Conservation (phyloP, 2,329 filamentous ascomycete genomes). For the Myriosclerotinia scirpicola region DNA sequence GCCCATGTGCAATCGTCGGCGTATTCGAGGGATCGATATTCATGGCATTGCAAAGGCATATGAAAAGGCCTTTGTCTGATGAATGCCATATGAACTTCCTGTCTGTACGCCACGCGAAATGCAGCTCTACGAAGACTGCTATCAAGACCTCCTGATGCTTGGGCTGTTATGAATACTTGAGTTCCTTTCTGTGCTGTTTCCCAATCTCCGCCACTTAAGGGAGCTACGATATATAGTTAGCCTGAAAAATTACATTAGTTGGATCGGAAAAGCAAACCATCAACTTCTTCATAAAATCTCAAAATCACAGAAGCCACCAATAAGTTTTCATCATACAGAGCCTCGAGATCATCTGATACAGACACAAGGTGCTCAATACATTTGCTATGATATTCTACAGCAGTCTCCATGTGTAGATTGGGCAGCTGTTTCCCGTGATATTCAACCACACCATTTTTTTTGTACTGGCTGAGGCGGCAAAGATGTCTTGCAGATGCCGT, state of each 20-base stretch:
- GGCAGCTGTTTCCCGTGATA: slow-evolving; percentile 34
- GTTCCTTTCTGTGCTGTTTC: slow-evolving; percentile 31
- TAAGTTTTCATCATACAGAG: slow-evolving; percentile 43
- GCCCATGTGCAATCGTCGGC: slow-evolving; percentile 33
- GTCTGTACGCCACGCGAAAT: slow-evolving; percentile 50
- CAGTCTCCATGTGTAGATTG: slow-evolving; percentile 41
- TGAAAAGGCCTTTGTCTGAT: slow-evolving; percentile 44
- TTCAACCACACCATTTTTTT: slow-evolving; percentile 34
- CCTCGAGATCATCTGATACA: slow-evolving; percentile 42
- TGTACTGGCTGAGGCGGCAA: slow-evolving; percentile 36
- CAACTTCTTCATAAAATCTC: slow-evolving; percentile 46
- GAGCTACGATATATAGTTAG: slow-evolving; percentile 25
- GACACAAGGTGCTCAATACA: slow-evolving; percentile 45
- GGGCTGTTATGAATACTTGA: slow-evolving; percentile 34
- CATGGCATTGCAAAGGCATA: slow-evolving; percentile 42
- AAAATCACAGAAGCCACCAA: slow-evolving; percentile 45
- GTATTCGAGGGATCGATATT: slow-evolving; percentile 31
- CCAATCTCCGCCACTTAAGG: slow-evolving; percentile 31
- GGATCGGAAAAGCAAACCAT: slow-evolving; percentile 34
- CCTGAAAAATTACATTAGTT: neutral
- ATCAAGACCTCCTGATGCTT: slow-evolving; percentile 38
- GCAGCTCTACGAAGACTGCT: slow-evolving; percentile 46
- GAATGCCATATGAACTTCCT: slow-evolving; percentile 51
- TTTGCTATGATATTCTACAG: slow-evolving; percentile 45
- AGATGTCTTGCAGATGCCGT: slow-evolving; percentile 45